Evolutionary conservation across 2,329 filamentous ascomycete species (phyloP), one percentile per base, ranked within the genome.

Genomic region (Fusarium haematococcum): DNA sequence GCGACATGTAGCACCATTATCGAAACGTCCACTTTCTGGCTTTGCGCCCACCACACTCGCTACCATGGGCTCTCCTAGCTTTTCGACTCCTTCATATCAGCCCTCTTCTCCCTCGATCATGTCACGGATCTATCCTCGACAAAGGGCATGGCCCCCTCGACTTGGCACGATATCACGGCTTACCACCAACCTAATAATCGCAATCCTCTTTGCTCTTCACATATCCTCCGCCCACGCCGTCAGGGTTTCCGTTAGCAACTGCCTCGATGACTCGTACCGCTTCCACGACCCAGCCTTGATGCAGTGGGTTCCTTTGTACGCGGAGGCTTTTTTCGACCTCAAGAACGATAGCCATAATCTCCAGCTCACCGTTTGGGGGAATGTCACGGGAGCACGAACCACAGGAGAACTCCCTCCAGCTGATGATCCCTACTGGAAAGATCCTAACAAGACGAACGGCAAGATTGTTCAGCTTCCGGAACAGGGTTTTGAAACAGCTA

Each of bases 341-440:
- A 82, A 85, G 16, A 84, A 89, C 72, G 81, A 89, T 6, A 87
- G 85, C 60, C 91, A 95, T 79, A 90, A 88, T 45, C 87, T 99
- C 58, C 91, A 90, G 72, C 86, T 98, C 65, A 97, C 91, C 2
- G 89, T 98, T 56, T 98, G 95, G 86, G 96, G 95, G 61, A 98
- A 98, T 83, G 95, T 98, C 33, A 94, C 92, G 10, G 97, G 97
- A 56, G 90, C 92, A 60, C 87, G 89, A 52, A 86, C 87, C 3
- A 80, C 84, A 14, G 84, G 86, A n/a, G 69, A 83, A 3, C 89
- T 95, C 63, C 95, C 94, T 37, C 78, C 89, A 0, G 83, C 88
- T 20, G 82, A 88, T 76, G 88, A 90, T 79, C 82, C 89, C 0
- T 84, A 86, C 56, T 94, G 95, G 94, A 81, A 76, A 3, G 86